A percentile compares a stretch with the other conserved stretches of the same genome.
phyloP scores from a whole-genome alignment of 495 filamentous ascomycete genomes.

The Apodospora peruviana region DNA sequence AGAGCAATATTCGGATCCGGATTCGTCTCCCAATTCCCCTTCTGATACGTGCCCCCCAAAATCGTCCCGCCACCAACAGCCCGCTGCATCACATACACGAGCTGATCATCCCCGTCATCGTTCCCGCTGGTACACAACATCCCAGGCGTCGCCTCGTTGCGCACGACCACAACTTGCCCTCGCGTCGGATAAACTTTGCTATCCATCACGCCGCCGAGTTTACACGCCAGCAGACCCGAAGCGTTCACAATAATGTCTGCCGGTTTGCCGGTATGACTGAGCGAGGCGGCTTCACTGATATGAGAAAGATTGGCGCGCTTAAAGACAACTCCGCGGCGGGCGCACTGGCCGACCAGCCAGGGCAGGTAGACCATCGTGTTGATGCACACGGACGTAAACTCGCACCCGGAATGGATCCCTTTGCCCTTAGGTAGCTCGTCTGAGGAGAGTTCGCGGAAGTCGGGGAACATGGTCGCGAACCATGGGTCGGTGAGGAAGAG shows the following conservation, averaged over 20 bases:
- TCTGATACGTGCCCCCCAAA: constrained; percentile 82
- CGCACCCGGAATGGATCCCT: constrained; percentile 60
- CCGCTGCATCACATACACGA: constrained; percentile 87
- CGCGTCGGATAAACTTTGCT: constrained; percentile 66
- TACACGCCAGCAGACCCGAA: constrained; percentile 68
- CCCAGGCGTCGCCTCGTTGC: constrained; percentile 68
- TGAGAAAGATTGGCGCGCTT: constrained; percentile 56
- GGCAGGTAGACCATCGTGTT: constrained; percentile 85
- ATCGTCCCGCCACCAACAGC: constrained; percentile 73
- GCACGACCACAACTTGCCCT: constrained; percentile 83
- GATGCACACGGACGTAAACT: constrained; percentile 82
- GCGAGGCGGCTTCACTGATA: constrained; percentile 60
- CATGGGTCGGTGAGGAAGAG: constrained; percentile 68
- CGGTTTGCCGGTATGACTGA: constrained; percentile 57
- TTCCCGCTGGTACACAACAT: constrained; percentile 69
- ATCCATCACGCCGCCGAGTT: constrained; percentile 81
- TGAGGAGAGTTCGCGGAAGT: constrained; percentile 55
- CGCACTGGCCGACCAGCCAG: constrained; percentile 74
- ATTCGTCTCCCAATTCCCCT: constrained; percentile 74
- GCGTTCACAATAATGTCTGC: constrained; percentile 81
- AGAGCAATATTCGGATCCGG: constrained; percentile 75
- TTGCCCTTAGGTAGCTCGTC: constrained; percentile 50
- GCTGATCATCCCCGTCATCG: constrained; percentile 75
- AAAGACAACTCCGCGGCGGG: constrained; percentile 61
- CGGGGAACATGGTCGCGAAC: constrained; percentile 72